These are phyloP conservation scores for Leccinum pellstonianum DNA, from an alignment of 768 basidiomycete genomes.

Conservation along the genomic window DNA sequence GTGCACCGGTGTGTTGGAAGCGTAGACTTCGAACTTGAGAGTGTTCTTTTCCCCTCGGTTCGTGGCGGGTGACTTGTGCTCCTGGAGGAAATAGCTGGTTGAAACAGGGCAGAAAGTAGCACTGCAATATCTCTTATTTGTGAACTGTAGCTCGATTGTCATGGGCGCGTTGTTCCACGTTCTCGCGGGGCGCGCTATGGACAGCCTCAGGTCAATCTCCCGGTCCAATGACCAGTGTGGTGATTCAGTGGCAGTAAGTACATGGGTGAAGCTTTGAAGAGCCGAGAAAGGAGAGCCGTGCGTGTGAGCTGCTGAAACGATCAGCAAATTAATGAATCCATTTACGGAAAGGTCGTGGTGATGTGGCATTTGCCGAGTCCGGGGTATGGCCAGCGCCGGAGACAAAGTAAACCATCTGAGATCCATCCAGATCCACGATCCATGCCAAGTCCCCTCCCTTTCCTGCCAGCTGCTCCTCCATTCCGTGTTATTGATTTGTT, in stretches of 20 bases:
- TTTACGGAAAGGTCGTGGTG: slow-evolving; percentile 5
- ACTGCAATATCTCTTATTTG: background rate
- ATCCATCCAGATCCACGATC: slow-evolving; percentile 26
- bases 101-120: background rate
- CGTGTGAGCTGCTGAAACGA: background rate
- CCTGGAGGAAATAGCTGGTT: background rate
- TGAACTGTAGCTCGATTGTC: background rate
- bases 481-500: slow-evolving; percentile 2
- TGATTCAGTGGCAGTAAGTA: slow-evolving; percentile 12
- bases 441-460: background rate
- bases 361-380: slow-evolving; percentile 30
- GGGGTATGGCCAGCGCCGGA: slow-evolving; percentile 35
- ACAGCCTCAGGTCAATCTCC: background rate
- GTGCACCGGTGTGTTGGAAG: background rate
- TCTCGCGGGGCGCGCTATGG: background rate
- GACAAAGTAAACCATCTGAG: slow-evolving; percentile 33
- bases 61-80: background rate
- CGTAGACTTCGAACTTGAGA: background rate
- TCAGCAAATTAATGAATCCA: slow-evolving; percentile 1
- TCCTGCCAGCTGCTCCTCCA: background rate
- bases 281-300: slow-evolving; percentile 4
- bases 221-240: background rate
- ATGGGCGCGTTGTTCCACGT: background rate
- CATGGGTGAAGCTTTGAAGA: slow-evolving; percentile 7
- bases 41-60: background rate